Evolutionary conservation across 2,329 filamentous ascomycete genomes (phyloP).

Genomic region (Colletotrichum sidae): DNA sequence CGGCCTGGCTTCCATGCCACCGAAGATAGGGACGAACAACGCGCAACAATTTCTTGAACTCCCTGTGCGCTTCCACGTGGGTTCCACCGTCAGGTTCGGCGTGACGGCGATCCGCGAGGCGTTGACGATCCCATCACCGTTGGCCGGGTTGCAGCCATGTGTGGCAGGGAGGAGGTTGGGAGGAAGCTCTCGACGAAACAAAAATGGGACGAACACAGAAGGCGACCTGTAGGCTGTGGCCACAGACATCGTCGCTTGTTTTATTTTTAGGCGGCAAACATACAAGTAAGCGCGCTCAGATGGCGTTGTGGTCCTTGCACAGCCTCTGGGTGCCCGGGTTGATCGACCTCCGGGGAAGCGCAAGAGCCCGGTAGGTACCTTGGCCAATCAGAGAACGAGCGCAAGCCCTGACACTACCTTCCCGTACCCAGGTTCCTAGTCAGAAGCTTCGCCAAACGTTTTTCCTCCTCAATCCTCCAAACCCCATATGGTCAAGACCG

Average conservation of each 20-base stretch:
- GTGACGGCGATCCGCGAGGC: conserved; percentile 30
- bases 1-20: too few relatives aligned
- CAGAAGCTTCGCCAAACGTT: too few relatives aligned
- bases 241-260: conserved; percentile 9
- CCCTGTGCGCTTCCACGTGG: conserved; percentile 13
- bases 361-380: too few relatives aligned
- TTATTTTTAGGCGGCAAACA: conserved; percentile 33
- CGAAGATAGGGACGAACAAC: not conserved
- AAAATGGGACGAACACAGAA: conserved; percentile 16
- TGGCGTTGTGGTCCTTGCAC: conserved; percentile 15
- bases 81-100: conserved; percentile 7
- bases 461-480: too few relatives aligned
- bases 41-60: not conserved
- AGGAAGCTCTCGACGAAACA: not conserved
- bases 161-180: not conserved
- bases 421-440: too few relatives aligned
- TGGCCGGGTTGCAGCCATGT: conserved; percentile 11
- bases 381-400: conserved; percentile 20
- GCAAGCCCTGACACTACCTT: not conserved
- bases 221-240: not conserved
- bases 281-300: conserved; percentile 29
- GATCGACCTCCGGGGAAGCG: conserved; percentile 8
- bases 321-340: conserved; percentile 13
- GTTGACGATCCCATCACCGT: conserved; percentile 15
- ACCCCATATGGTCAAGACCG: too few relatives aligned